Evolutionary conservation across 1,139 yeast species (phyloP).

Genomic region (Kodamaea derodonti): DNA sequence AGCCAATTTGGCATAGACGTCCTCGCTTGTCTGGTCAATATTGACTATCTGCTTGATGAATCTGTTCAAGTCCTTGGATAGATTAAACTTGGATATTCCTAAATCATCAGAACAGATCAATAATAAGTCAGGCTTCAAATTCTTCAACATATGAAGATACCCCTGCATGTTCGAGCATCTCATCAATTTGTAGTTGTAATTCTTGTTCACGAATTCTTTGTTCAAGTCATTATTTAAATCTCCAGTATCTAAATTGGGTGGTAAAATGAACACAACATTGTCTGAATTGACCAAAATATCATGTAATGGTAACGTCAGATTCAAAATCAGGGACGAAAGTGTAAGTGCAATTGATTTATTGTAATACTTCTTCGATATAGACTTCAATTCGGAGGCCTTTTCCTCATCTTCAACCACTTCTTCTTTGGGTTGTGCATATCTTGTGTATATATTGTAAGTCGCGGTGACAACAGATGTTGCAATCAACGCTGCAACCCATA

Average conservation of each 20-base stretch:
- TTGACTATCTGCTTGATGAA: slow-evolving; percentile 39
- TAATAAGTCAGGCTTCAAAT: slow-evolving; percentile 41
- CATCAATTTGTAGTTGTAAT: slow-evolving; percentile 37
- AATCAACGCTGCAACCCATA: slow-evolving; percentile 34
- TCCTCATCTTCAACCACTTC: slow-evolving; percentile 4
- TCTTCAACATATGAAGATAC: slow-evolving; percentile 38
- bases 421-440: slow-evolving; percentile 11
- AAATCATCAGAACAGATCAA: slow-evolving; percentile 43
- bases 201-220: slow-evolving; percentile 9
- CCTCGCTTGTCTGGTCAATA: slow-evolving; percentile 31
- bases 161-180: slow-evolving; percentile 43
- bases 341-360: slow-evolving; percentile 42
- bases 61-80: slow-evolving; percentile 37
- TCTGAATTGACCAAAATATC: slow-evolving; percentile 37
- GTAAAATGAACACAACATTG: slow-evolving; percentile 45
- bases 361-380: slow-evolving; percentile 21
- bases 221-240: slow-evolving; percentile 28
- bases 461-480: slow-evolving; percentile 37
- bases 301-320: slow-evolving; percentile 35
- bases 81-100: slow-evolving; percentile 26
- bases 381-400: slow-evolving; percentile 1
- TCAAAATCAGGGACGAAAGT: slow-evolving; percentile 40
- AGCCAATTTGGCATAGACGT: slow-evolving; percentile 24
- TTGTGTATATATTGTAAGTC: slow-evolving; percentile 30
- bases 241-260: slow-evolving; percentile 43